phyloP scores from a whole-genome alignment of 2,329 filamentous ascomycete species.

The Phialocephala sp. region DNA sequence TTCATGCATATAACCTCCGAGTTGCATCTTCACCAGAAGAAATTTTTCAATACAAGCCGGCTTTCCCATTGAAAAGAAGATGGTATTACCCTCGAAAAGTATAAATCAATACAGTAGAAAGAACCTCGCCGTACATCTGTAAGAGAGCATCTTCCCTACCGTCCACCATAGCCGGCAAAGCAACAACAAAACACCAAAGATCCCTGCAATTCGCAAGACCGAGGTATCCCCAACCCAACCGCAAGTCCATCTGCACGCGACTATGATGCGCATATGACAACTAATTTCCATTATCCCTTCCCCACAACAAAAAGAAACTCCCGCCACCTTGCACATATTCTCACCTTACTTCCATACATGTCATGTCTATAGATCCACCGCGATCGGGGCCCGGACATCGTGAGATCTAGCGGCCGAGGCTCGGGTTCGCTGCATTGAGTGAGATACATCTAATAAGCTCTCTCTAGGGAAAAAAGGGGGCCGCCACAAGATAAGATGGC shows the following conservation, averaged over 20 bases:
- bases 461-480: background rate
- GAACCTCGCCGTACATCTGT: too few relatives aligned
- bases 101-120: too few relatives aligned
- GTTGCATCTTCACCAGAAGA: background rate
- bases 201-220: slow-evolving; percentile 24
- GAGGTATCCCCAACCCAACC: slow-evolving; percentile 17
- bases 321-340: background rate
- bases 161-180: too few relatives aligned
- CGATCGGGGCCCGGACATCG: background rate
- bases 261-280: slow-evolving; percentile 33
- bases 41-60: background rate
- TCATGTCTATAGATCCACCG: background rate
- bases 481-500: slow-evolving; percentile 51
- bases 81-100: background rate
- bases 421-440: background rate
- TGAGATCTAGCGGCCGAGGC: slow-evolving; percentile 3
- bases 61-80: background rate
- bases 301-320: slow-evolving; percentile 14
- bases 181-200: slow-evolving; percentile 6
- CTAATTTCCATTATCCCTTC: slow-evolving; percentile 23
- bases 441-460: background rate
- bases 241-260: slow-evolving; percentile 23
- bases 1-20: background rate
- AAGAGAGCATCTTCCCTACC: too few relatives aligned
- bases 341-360: background rate